These are phyloP conservation scores for Pleurotus eryngii DNA, from an alignment of 768 basidiomycete genomes.

Conservation along the genomic window DNA sequence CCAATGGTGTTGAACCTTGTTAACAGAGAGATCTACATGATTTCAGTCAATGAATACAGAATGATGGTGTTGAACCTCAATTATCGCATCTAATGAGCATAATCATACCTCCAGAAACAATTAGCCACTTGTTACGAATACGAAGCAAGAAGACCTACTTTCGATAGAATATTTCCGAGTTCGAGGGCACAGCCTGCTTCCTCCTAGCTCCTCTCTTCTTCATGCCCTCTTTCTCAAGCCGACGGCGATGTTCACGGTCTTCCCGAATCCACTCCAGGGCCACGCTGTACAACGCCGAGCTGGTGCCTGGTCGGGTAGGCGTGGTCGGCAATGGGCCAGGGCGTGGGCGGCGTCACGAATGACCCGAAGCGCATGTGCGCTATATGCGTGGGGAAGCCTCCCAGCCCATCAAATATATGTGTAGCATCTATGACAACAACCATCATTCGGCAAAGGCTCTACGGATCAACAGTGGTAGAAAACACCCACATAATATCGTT, in stretches of 20 bases:
- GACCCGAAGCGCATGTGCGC: conserved; percentile 87
- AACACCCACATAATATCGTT: conserved; percentile 79
- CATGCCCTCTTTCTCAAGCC: conserved; percentile 54
- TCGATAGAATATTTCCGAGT: conserved; percentile 82
- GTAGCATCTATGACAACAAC: conserved; percentile 68
- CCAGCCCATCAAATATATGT: conserved; percentile 94
- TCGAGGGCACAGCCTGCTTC: conserved; percentile 58
- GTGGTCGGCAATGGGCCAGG: conserved; percentile 57
- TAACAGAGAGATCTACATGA: no score
- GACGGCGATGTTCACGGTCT: conserved; percentile 66
- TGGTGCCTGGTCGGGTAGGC: conserved; percentile 19
- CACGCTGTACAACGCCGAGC: conserved; percentile 55
- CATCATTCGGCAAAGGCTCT: not conserved
- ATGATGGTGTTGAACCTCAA: no score
- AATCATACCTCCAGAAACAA: conserved; percentile 36
- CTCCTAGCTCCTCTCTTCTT: conserved; percentile 60
- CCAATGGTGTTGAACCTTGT: no score
- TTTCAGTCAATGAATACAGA: no score
- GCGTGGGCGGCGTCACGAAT: conserved; percentile 60
- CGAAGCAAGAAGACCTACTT: conserved; percentile 47
- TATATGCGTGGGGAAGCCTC: conserved; percentile 89
- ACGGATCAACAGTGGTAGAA: conserved; percentile 5
- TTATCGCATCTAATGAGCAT: conserved; percentile 29
- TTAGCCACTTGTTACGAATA: not conserved
- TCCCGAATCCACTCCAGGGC: conserved; percentile 87